These are phyloP conservation scores for Phialemoniopsis sp. DNA, from an alignment of 2,329 filamentous ascomycete species.

Conservation along the genomic window DNA sequence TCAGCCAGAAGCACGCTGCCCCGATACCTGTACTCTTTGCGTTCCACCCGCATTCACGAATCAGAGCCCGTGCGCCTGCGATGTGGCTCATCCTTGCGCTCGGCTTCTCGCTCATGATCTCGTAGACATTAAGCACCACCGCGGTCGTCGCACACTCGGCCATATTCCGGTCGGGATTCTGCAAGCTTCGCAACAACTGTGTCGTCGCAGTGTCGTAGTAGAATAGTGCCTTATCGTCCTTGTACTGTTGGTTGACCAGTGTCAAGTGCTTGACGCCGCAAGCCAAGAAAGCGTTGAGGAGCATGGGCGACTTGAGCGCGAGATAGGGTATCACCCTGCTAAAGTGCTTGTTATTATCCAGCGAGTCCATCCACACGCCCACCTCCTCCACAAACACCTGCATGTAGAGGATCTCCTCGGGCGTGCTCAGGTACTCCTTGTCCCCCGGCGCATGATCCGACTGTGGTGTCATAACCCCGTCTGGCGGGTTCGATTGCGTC, in stretches of 20 bases:
- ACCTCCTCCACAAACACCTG: constrained; percentile 90
- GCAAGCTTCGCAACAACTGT: constrained; percentile 69
- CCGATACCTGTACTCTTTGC: constrained; percentile 75
- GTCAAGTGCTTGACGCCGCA: constrained; percentile 82
- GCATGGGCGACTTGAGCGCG: constrained; percentile 77
- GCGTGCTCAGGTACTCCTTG: constrained; percentile 63
- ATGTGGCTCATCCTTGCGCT: constrained; percentile 86
- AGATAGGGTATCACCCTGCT: constrained; percentile 79
- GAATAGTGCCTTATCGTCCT: constrained; percentile 71
- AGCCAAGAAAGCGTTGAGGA: constrained; percentile 83
- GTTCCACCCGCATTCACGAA: constrained; percentile 88
- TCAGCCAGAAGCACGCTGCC: constrained; percentile 90
- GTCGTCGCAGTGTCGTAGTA: constrained; percentile 87
- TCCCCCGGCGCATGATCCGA: constrained; percentile 32
- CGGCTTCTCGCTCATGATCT: constrained; percentile 82
- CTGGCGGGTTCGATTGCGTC: constrained; percentile 26
- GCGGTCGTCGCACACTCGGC: constrained; percentile 83
- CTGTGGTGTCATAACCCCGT: constrained; percentile 33
- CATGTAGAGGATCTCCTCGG: constrained; percentile 84
- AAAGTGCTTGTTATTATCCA: constrained; percentile 84
- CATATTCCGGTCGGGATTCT: constrained; percentile 81
- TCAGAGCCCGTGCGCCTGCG: constrained; percentile 76
- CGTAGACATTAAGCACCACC: constrained; percentile 86
- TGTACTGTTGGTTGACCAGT: constrained; percentile 62
- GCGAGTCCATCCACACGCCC: constrained; percentile 88